These are phyloP conservation scores for Trichosanthes cucumerina DNA, from an alignment of 306 rosid genomes.

Conservation along the genomic window DNA sequence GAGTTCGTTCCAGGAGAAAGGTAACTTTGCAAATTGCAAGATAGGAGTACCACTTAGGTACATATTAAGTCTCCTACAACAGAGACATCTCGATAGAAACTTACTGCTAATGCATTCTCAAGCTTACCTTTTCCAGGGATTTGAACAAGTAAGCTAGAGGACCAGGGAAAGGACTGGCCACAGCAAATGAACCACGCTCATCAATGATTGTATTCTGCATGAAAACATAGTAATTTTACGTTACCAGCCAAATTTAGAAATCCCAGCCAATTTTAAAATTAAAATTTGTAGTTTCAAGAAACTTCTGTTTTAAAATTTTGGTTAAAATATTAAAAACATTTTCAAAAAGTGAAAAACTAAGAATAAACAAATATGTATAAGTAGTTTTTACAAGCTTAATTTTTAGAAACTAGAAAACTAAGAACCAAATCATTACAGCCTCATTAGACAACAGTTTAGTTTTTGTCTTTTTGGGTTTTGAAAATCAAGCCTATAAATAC, in stretches of 20 bases:
- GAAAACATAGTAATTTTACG: constrained; percentile 1
- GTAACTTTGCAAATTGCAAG: background rate
- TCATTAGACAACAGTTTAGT: too few species aligned
- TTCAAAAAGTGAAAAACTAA: background rate
- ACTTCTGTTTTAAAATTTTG: background rate
- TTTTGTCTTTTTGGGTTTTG: too few species aligned
- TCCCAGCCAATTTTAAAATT: background rate
- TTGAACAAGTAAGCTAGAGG: constrained; percentile 45
- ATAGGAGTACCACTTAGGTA: background rate
- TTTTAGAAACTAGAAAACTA: background rate
- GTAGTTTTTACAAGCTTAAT: background rate
- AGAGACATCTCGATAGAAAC: background rate
- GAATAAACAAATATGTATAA: background rate
- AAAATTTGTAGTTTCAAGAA: background rate
- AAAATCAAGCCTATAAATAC: too few species aligned
- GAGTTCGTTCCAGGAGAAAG: background rate
- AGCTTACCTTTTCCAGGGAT: constrained; percentile 49
- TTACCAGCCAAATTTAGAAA: background rate
- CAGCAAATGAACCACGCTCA: constrained; percentile 89
- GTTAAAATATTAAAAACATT: background rate
- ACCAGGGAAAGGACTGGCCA: constrained; percentile 70
- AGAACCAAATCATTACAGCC: too few species aligned
- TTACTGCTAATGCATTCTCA: background rate
- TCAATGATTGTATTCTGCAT: constrained; percentile 71
- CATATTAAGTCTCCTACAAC: constrained; percentile 4